Evolutionary conservation across 192 early-diverging fungal species (phyloP).

Genomic region (Backusella tarrabulga): DNA sequence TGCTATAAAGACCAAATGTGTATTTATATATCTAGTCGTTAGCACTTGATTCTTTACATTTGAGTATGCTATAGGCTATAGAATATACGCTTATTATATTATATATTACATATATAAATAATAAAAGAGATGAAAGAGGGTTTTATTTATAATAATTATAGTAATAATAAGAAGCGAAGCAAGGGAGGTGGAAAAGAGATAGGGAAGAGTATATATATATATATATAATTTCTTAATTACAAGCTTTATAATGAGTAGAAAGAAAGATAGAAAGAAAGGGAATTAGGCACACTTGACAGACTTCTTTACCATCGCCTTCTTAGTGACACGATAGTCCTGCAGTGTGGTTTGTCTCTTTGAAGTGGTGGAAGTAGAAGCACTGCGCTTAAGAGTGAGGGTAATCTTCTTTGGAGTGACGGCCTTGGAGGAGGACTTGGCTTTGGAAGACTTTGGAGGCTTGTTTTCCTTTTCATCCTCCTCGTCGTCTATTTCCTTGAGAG

Average conservation of each 20-base stretch:
- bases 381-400: not conserved
- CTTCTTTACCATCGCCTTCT: not conserved
- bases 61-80: no score
- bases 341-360: constrained; percentile 9
- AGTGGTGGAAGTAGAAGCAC: not conserved
- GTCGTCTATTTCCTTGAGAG: not conserved
- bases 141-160: not conserved
- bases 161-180: not conserved
- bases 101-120: no score
- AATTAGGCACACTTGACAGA: not conserved
- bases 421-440: not conserved
- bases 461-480: constrained; percentile 7
- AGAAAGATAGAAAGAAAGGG: no score
- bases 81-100: no score
- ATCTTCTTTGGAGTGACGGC: not conserved
- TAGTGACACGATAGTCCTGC: not conserved
- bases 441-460: not conserved
- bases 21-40: no score
- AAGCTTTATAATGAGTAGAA: not conserved
- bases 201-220: no score
- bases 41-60: no score
- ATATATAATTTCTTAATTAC: not conserved
- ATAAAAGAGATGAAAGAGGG: not conserved
- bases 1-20: no score
- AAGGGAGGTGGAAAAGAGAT: not conserved